Evolutionary conservation across 1,284 basidiomycete species (phyloP).

Genomic region (Puccinia triticina): DNA sequence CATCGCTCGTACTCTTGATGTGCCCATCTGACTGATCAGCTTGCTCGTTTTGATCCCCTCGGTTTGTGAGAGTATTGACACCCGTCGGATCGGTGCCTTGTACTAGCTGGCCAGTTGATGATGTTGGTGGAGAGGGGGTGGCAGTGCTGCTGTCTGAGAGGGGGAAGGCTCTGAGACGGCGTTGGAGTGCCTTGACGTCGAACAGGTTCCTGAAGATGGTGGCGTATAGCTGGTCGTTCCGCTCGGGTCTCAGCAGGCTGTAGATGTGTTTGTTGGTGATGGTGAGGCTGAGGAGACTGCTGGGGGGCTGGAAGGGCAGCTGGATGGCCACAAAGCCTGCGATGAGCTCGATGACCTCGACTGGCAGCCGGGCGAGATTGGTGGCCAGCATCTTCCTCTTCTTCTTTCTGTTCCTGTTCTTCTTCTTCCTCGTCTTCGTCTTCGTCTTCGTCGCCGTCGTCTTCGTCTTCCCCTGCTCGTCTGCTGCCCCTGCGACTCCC

Average conservation of each 20-base stretch:
- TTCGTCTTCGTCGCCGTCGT: too few relatives aligned
- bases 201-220: constrained; percentile 57
- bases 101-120: background rate
- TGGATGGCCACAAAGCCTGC: constrained; percentile 12
- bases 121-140: too few relatives aligned
- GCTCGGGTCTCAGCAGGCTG: constrained; percentile 53
- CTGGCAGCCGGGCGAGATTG: background rate
- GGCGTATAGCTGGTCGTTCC: constrained; percentile 57
- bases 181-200: constrained; percentile 56
- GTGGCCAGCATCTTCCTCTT: background rate
- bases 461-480: too few relatives aligned
- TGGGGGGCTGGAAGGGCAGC: constrained; percentile 53
- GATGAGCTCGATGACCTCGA: constrained; percentile 39
- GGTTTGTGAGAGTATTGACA: background rate
- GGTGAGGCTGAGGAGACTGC: constrained; percentile 54
- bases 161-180: constrained; percentile 54
- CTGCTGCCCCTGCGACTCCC: too few relatives aligned
- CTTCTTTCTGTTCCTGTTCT: too few relatives aligned
- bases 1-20: background rate
- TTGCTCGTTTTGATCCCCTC: too few relatives aligned
- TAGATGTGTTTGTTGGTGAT: constrained; percentile 55
- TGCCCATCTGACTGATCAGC: background rate
- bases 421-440: too few relatives aligned
- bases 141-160: background rate
- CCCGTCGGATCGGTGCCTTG: background rate